These are phyloP conservation scores for Proliferodiscus dingleyae DNA, from an alignment of 2,329 filamentous ascomycete genomes.

Conservation along the genomic window DNA sequence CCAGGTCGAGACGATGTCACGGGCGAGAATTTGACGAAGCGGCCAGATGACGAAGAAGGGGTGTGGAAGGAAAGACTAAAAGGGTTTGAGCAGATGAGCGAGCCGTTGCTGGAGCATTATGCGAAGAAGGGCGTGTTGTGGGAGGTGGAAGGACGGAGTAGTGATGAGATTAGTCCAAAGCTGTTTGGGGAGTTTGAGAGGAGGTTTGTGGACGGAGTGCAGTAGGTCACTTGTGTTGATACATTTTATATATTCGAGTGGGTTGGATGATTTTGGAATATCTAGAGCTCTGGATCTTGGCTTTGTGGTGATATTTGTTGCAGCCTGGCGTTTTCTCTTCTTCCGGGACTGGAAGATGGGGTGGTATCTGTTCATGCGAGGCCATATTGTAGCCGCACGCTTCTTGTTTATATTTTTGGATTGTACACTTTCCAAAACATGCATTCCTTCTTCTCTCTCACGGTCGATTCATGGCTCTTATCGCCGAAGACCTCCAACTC, in stretches of 20 bases:
- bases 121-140: conserved; percentile 76
- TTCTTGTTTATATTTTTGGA: background rate
- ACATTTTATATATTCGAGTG: background rate
- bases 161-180: conserved; percentile 93
- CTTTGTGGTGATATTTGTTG: no score
- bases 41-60: conserved; percentile 80
- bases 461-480: no score
- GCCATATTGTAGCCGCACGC: background rate
- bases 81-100: conserved; percentile 83
- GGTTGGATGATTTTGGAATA: background rate
- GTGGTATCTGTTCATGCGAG: background rate
- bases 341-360: background rate
- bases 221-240: background rate
- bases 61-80: conserved; percentile 76
- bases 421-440: background rate
- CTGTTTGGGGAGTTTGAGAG: conserved; percentile 76
- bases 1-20: conserved; percentile 84
- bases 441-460: no score
- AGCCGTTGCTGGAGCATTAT: conserved; percentile 84
- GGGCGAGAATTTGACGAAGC: conserved; percentile 76
- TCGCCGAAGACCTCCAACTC: no score
- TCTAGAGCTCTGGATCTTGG: no score
- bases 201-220: conserved; percentile 52
- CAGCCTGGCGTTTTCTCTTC: background rate
- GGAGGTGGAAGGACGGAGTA: conserved; percentile 82